Percentiles rank a stretch among this genome's conserved stretches.
Conservation (phyloP, 106 monocot species). For the Allium cepa region DNA sequence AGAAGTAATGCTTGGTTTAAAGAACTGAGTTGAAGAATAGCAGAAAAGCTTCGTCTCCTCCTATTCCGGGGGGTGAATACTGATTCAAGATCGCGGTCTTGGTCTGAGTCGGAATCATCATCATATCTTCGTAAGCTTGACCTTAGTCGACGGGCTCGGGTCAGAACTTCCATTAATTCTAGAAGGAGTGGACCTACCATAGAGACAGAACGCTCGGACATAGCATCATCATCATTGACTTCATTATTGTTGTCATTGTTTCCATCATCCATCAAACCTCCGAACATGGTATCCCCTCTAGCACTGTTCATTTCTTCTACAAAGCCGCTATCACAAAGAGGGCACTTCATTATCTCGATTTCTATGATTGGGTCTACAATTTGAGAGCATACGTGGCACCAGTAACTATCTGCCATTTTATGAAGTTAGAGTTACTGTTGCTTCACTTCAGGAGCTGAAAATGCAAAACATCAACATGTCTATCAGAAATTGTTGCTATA, state of each 20-base stretch:
- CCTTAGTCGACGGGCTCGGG: neutral
- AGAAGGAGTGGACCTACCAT: neutral
- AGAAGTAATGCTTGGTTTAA: too few relatives aligned
- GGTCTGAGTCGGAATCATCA: neutral
- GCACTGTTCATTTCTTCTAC: neutral
- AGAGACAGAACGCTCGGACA: neutral
- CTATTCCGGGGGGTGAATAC: neutral
- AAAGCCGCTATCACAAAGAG: neutral
- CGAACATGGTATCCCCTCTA: neutral
- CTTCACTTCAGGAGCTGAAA: neutral
- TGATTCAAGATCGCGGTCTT: neutral
- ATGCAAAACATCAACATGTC: too few relatives aligned
- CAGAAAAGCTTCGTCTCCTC: neutral
- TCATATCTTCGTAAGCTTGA: neutral
- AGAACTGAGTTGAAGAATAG: neutral
- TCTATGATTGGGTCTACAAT: conserved; percentile 29
- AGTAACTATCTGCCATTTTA: conserved; percentile 16
- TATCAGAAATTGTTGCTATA: too few relatives aligned
- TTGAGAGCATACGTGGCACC: conserved; percentile 36
- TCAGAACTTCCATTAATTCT: neutral
- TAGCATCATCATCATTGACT: neutral
- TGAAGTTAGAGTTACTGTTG: conserved; percentile 6
- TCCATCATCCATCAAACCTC: neutral
- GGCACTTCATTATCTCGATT: conserved; percentile 18
- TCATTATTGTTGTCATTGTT: neutral